Evolutionary conservation across 2,329 filamentous ascomycete species (phyloP).

Genomic region (Bipolaris sorokiniana): DNA sequence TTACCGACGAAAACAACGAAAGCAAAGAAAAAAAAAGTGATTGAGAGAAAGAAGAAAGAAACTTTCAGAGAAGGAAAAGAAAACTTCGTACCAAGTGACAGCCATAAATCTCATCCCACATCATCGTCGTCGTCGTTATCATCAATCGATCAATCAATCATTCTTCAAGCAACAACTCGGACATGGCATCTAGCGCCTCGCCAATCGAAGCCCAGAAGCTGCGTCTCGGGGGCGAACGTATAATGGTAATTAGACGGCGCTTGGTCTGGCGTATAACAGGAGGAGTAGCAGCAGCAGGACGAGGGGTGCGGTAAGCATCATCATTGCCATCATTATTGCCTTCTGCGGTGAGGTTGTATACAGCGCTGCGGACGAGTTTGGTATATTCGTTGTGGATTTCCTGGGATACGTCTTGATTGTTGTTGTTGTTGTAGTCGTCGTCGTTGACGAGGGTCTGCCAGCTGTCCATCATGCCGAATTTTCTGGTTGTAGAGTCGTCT

Average conservation of each 20-base stretch:
- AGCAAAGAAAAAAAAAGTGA: background rate
- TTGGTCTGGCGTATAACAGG: background rate
- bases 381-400: slow-evolving; percentile 10
- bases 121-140: background rate
- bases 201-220: slow-evolving; percentile 33
- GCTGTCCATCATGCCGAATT: slow-evolving; percentile 23
- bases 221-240: slow-evolving; percentile 18
- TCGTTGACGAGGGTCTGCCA: slow-evolving; percentile 18
- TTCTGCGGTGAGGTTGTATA: slow-evolving; percentile 9
- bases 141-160: slow-evolving; percentile 3
- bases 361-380: slow-evolving; percentile 9
- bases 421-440: background rate
- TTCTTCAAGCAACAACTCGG: slow-evolving; percentile 16
- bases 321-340: background rate
- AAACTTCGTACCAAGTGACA: background rate
- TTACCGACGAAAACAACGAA: background rate
- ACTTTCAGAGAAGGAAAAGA: background rate
- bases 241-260: slow-evolving; percentile 15
- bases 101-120: background rate
- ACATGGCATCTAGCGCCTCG: slow-evolving; percentile 30
- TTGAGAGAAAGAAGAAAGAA: background rate
- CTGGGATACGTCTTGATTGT: slow-evolving; percentile 3
- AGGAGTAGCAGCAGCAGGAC: too few species aligned
- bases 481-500: background rate
- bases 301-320: too few species aligned